phyloP scores from a whole-genome alignment of 192 early-diverging fungal species.

The Coemansia sp. region DNA sequence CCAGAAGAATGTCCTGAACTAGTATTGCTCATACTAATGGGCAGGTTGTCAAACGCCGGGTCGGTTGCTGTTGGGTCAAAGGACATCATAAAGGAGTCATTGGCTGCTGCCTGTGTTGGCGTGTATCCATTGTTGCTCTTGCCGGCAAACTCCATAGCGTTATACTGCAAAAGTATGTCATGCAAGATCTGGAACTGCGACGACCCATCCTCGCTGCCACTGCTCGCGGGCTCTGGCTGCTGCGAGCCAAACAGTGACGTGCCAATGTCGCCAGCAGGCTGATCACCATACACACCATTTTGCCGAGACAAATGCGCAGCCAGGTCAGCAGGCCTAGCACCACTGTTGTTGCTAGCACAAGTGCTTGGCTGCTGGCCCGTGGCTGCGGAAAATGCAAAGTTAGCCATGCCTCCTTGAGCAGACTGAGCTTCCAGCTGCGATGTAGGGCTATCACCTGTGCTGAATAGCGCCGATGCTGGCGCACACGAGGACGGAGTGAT shows the following conservation, averaged over 20 bases:
- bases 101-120: not conserved
- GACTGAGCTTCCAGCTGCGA: not conserved
- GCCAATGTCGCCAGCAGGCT: not conserved
- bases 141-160: conserved; percentile 15
- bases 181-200: conserved; percentile 37
- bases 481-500: not conserved
- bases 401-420: not conserved
- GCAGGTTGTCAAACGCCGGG: not conserved
- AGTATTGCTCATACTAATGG: not conserved
- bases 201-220: not conserved
- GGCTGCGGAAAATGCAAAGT: not conserved
- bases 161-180: conserved; percentile 34
- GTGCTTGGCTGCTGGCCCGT: not conserved
- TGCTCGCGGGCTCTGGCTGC: not conserved
- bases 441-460: not conserved
- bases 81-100: conserved; percentile 9
- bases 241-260: not conserved
- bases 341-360: not conserved
- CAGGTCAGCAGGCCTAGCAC: conserved; percentile 4
- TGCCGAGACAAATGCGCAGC: not conserved
- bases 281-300: not conserved
- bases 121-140: not conserved
- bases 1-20: not conserved
- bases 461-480: not conserved
- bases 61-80: not conserved